phyloP scores from a whole-genome alignment of 352 stramenopile species.

The Thalassiosira pacifica region DNA sequence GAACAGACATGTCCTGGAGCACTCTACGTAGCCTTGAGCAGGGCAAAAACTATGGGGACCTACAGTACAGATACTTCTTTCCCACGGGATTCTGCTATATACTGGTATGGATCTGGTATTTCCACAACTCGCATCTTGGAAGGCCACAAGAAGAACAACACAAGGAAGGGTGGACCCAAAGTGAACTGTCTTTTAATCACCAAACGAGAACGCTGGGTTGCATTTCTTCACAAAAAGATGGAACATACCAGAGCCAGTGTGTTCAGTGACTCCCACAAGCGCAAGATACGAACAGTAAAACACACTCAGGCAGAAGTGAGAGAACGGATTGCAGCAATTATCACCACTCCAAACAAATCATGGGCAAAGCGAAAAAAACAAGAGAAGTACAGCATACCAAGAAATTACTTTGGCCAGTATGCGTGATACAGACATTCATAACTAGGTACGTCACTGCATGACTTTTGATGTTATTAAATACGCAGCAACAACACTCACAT shows the following conservation, averaged over 20 bases:
- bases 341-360: conserved; percentile 5
- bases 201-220: neutral
- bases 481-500: no score
- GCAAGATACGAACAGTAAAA: conserved; percentile 11
- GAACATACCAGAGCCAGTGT: conserved; percentile 1
- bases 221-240: neutral
- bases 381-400: conserved; percentile 6
- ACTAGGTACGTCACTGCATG: no score
- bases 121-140: conserved; percentile 1
- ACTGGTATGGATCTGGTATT: conserved; percentile 13
- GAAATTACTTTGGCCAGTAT: conserved; percentile 13
- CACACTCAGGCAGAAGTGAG: neutral
- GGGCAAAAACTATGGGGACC: conserved; percentile 31
- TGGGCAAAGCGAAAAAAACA: neutral
- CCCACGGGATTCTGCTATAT: conserved; percentile 10
- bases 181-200: neutral
- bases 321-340: neutral
- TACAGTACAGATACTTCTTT: neutral
- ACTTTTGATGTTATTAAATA: no score
- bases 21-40: conserved; percentile 29
- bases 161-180: neutral
- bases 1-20: conserved; percentile 18
- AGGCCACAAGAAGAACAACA: neutral
- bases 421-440: no score
- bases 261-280: no score